Base-by-base conservation (phyloP, 2,329 filamentous ascomycete genomes). In the Pseudogymnoascus sp. region DNA sequence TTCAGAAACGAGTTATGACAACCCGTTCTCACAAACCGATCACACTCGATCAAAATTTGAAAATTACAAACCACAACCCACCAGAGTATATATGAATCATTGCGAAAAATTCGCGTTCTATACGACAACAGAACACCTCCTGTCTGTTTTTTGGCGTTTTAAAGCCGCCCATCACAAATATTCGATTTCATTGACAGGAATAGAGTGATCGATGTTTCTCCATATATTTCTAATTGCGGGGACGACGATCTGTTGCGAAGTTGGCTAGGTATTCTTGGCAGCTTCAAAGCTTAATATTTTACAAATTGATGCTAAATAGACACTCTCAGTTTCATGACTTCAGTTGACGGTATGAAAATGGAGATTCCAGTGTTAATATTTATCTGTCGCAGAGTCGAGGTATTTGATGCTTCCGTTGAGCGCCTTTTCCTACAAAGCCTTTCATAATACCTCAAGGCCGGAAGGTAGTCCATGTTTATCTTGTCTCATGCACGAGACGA, bases 241-340 rank as follows among this genome's bases (percentile, higher is more conserved):
- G 43, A 53, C 25, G 43, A 12, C 43, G 43, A 53, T 53, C 43
- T 53, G 43, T 53, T 53, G 43, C 43, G n/a, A 53, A 53, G 43
- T 30, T 53, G 43, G 43, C 43, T 53, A 30, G 43, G 43, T 53
- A 53, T 53, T 53, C 43, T 53, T 53, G 43, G 25, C 43, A 50
- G 43, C 43, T 53, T 53, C 43, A 53, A 53, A 53, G 43, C 43
- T 53, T 53, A 53, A 53, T 53, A 5, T 53, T 33, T 9, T n/a
- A 53, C 43, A 53, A 12, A 53, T 53, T 53, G 43, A 30, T 30
- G 25, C 25, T 30, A 53, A 53, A 53, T 30, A 53, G 18, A 33
- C 43, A 30, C 43, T 15, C 41, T 53, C 25, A 53, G 22, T 30
- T 30, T 53, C 25, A 53, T 53, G 25, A 53, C 43, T 53, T 53